Percentiles rank a stretch among this genome's conserved stretches.
These are phyloP conservation scores for Fusarium coffeatum DNA, from an alignment of 2,329 filamentous ascomycete genomes.

Conservation along the genomic window DNA sequence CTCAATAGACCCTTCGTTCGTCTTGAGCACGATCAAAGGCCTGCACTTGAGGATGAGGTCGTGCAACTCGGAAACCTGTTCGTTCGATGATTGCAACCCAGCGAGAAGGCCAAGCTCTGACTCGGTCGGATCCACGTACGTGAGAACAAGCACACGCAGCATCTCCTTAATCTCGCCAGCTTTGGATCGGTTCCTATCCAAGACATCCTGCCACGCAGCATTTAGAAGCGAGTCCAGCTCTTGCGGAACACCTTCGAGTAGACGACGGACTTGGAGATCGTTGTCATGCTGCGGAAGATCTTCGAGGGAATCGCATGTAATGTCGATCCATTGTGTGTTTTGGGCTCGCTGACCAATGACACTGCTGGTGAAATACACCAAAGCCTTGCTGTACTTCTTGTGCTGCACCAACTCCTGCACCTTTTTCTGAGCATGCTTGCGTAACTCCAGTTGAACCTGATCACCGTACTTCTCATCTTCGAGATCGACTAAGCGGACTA, in stretches of 20 bases:
- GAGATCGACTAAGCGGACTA: constrained; percentile 31
- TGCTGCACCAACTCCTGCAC: constrained; percentile 49
- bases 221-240: constrained; percentile 53
- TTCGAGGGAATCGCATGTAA: constrained; percentile 56
- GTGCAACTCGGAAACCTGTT: constrained; percentile 51
- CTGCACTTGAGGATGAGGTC: constrained; percentile 54
- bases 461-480: constrained; percentile 37
- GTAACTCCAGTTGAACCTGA: constrained; percentile 35
- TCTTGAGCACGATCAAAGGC: constrained; percentile 48
- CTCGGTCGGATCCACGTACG: constrained; percentile 55
- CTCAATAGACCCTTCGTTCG: constrained; percentile 31
- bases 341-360: constrained; percentile 56
- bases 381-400: constrained; percentile 57
- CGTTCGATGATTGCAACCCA: constrained; percentile 49
- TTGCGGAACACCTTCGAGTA: constrained; percentile 55
- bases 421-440: constrained; percentile 50
- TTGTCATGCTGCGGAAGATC: constrained; percentile 53
- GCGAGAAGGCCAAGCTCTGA: constrained; percentile 53
- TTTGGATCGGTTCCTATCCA: constrained; percentile 48
- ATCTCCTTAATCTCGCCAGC: constrained; percentile 57
- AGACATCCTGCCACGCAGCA: constrained; percentile 54
- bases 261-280: constrained; percentile 54
- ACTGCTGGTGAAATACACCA: constrained; percentile 57
- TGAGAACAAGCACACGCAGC: constrained; percentile 55
- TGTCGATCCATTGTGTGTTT: constrained; percentile 59